Evolutionary conservation across 257 asterid genomes (phyloP).

Genomic region (Fraxinus anomala): DNA sequence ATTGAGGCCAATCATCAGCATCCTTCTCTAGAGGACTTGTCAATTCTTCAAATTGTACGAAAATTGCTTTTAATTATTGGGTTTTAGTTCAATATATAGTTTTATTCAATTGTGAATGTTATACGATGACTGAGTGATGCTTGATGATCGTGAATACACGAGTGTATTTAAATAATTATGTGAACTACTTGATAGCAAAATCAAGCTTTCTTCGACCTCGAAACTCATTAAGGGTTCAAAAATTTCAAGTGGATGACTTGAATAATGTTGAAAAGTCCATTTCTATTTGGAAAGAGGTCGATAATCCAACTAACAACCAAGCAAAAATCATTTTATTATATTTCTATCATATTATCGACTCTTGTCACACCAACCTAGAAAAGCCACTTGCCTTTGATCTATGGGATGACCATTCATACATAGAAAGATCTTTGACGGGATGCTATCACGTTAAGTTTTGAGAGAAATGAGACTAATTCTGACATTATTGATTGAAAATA

Average conservation of each 20-base stretch:
- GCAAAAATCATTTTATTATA: no score
- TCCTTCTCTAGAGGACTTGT: background rate
- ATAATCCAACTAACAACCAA: no score
- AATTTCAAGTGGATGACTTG: background rate
- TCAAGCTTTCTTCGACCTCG: background rate
- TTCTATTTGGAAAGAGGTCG: background rate
- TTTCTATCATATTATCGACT: no score
- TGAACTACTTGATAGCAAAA: no score
- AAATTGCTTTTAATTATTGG: background rate
- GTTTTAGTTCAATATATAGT: background rate
- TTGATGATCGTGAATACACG: no score
- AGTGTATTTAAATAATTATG: no score
- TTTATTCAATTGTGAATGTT: no score
- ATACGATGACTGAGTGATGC: no score
- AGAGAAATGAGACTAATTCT: no score
- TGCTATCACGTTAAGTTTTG: background rate
- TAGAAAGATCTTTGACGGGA: background rate
- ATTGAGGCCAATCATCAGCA: constrained; percentile 1
- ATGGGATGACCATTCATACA: background rate
- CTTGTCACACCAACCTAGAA: background rate
- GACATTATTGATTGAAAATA: background rate
- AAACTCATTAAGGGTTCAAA: background rate
- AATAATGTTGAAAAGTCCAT: background rate
- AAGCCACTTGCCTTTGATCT: no score
- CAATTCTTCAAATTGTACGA: background rate